A percentile compares a stretch with the other conserved stretches of the same genome.
These are phyloP conservation scores for Phytopythium ostracodes DNA, from an alignment of 352 stramenopile genomes.

Conservation along the genomic window DNA sequence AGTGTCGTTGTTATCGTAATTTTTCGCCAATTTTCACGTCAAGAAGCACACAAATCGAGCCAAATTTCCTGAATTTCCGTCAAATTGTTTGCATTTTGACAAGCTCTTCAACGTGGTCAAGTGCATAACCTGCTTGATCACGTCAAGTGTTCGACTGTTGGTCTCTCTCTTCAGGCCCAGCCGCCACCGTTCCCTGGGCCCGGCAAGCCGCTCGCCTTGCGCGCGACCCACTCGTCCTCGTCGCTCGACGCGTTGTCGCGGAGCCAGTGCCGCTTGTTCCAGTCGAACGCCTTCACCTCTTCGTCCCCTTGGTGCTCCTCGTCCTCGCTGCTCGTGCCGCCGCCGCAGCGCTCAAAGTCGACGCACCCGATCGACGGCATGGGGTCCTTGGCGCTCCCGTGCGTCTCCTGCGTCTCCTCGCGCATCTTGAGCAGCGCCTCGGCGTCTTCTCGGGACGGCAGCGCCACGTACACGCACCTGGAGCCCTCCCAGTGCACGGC, in stretches of 20 bases:
- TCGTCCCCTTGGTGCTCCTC: not conserved
- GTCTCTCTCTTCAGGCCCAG: too few species aligned
- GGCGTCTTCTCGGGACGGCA: conserved; percentile 31
- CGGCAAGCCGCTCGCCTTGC: conserved; percentile 16
- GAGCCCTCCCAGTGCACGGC: conserved; percentile 53
- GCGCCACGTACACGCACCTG: conserved; percentile 42
- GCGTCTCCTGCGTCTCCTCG: conserved; percentile 22
- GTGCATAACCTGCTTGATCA: too few species aligned
- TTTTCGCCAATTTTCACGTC: too few species aligned
- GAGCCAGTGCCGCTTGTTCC: not conserved
- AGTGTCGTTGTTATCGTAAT: not conserved
- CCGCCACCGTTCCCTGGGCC: too few species aligned
- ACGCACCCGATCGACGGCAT: conserved; percentile 65
- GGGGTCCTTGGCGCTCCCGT: conserved; percentile 37
- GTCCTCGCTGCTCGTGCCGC: not conserved
- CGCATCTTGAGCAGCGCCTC: conserved; percentile 38
- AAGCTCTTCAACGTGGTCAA: too few species aligned
- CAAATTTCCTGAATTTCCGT: too few species aligned
- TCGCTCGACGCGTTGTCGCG: conserved; percentile 17
- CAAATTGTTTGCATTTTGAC: too few species aligned
- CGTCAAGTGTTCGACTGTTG: too few species aligned
- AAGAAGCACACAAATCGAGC: too few species aligned
- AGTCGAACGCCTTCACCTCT: not conserved
- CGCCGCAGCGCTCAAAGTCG: conserved; percentile 40
- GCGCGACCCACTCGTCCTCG: conserved; percentile 21